Conservation (phyloP, 768 basidiomycete genomes). For the Lyophyllum semitale region DNA sequence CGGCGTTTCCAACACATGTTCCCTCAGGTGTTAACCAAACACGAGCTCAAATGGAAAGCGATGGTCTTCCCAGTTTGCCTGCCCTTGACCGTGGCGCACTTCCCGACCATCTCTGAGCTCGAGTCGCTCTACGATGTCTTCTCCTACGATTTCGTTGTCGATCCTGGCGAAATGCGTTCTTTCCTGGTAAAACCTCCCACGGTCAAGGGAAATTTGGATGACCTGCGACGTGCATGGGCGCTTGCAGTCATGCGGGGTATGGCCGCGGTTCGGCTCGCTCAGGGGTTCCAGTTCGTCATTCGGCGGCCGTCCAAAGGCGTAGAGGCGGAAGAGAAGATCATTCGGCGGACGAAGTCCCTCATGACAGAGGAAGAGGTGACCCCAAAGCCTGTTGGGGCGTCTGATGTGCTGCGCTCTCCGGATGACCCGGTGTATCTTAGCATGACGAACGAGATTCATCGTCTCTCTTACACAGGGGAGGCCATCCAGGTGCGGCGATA, state of each 20-base stretch:
- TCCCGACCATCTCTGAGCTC: slow-evolving; percentile 76
- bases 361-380: slow-evolving; percentile 52
- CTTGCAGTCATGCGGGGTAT: slow-evolving; percentile 87
- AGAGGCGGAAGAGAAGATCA: slow-evolving; percentile 30
- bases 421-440: slow-evolving; percentile 84
- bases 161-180: slow-evolving; percentile 81
- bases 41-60: slow-evolving; percentile 91
- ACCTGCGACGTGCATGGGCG: slow-evolving; percentile 70
- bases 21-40: slow-evolving; percentile 70
- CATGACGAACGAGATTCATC: slow-evolving; percentile 94
- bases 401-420: slow-evolving; percentile 62
- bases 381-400: slow-evolving; percentile 62
- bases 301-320: slow-evolving; percentile 37
- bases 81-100: slow-evolving; percentile 88
- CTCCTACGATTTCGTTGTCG: slow-evolving; percentile 87
- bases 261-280: slow-evolving; percentile 88
- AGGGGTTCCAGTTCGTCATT: slow-evolving; percentile 93
- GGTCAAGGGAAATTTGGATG: slow-evolving; percentile 50
- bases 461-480: slow-evolving; percentile 89
- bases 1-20: slow-evolving; percentile 89
- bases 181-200: slow-evolving; percentile 77
- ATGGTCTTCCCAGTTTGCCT: slow-evolving; percentile 85
- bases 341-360: slow-evolving; percentile 59
- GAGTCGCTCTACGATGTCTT: slow-evolving; percentile 79
- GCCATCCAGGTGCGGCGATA: slow-evolving; percentile 87